Percentiles rank a stretch among this genome's conserved stretches.
Evolutionary conservation across 2,329 filamentous ascomycete species (phyloP).

Genomic region (Sclerotinia subarctica): DNA sequence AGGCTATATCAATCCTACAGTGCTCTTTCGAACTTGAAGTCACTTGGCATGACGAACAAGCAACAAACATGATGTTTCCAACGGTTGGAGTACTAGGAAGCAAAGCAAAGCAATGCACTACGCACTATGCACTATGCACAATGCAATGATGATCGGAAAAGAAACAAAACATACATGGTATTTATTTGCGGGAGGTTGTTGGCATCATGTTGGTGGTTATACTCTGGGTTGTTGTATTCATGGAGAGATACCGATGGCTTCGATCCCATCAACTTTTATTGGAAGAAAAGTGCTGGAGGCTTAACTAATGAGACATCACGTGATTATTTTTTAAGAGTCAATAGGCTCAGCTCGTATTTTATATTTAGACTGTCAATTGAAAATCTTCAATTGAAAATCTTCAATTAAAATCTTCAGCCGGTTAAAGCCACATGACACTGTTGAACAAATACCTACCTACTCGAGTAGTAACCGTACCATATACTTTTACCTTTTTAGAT

Average conservation of each 20-base stretch:
- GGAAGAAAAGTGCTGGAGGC: not conserved
- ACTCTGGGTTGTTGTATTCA: not conserved
- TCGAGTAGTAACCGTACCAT: too few species aligned
- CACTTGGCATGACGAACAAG: not conserved
- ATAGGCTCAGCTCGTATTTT: too few species aligned
- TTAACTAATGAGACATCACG: not conserved
- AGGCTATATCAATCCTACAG: not conserved
- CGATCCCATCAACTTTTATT: not conserved
- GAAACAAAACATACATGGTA: not conserved
- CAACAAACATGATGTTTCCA: not conserved
- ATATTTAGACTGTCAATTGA: not conserved
- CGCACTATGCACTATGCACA: too few species aligned
- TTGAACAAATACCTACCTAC: too few species aligned
- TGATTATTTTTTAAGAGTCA: not conserved
- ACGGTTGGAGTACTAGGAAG: not conserved
- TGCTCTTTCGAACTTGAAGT: not conserved
- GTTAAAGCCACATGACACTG: not conserved
- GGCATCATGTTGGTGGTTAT: not conserved
- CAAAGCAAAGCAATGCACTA: not conserved
- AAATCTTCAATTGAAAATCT: too few species aligned
- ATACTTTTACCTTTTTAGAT: too few species aligned
- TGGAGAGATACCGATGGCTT: not conserved
- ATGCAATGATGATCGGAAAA: not conserved
- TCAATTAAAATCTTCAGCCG: too few species aligned
- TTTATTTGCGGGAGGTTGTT: not conserved